These are phyloP conservation scores for Phytophthora citricola DNA, from an alignment of 352 stramenopile genomes.

Conservation along the genomic window DNA sequence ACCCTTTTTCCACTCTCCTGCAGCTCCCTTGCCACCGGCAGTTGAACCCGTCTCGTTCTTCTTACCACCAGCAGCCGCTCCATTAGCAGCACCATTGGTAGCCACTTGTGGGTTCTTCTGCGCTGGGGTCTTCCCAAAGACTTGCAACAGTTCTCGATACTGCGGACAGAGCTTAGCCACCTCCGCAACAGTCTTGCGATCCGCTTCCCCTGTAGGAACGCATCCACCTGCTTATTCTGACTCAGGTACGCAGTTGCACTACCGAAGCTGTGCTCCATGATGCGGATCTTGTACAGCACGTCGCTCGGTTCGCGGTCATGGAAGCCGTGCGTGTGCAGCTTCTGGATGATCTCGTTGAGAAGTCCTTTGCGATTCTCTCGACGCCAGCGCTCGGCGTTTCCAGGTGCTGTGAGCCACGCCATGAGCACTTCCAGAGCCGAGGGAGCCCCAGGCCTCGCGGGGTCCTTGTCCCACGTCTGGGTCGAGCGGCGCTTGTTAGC, in stretches of 20 bases:
- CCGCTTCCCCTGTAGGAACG: constrained; percentile 27
- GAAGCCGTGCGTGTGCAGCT: constrained; percentile 26
- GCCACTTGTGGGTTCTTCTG: background rate
- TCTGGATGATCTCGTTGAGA: constrained; percentile 19
- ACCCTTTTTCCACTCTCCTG: constrained; percentile 28
- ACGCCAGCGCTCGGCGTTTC: constrained; percentile 45
- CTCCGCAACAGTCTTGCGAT: constrained; percentile 13
- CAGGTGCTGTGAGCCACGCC: constrained; percentile 36
- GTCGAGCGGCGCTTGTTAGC: constrained; percentile 17
- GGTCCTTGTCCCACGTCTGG: constrained; percentile 24
- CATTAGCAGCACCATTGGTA: constrained; percentile 5
- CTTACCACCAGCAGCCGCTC: constrained; percentile 1
- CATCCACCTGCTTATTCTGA: constrained; percentile 23
- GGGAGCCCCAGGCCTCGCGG: constrained; percentile 9
- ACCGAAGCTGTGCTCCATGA: constrained; percentile 28
- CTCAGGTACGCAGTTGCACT: constrained; percentile 24
- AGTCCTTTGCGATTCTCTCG: constrained; percentile 19
- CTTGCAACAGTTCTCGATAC: constrained; percentile 38
- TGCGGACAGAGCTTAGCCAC: constrained; percentile 33
- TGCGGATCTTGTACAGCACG: constrained; percentile 21
- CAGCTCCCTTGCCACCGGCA: constrained; percentile 2
- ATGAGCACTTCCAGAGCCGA: constrained; percentile 40
- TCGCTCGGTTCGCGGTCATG: constrained; percentile 16
- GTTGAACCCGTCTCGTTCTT: background rate
- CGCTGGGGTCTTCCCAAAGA: constrained; percentile 13